phyloP scores from a whole-genome alignment of 352 stramenopile species.

The Elongisporangium anandrum region DNA sequence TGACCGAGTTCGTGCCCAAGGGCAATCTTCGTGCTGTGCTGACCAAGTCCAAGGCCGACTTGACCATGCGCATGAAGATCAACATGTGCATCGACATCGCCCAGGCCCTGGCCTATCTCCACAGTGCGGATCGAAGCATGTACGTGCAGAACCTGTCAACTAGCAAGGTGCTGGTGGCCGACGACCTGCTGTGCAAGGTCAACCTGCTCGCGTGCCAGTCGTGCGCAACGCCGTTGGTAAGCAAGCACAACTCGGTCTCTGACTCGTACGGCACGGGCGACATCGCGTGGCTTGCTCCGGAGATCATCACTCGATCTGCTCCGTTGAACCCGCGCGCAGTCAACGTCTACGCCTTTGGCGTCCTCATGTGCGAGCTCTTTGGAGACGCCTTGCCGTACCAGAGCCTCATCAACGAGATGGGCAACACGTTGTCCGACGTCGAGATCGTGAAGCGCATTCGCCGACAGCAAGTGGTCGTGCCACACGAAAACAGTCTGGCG shows the following conservation, averaged over 20 bases:
- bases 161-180: slow-evolving; percentile 55
- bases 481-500: slow-evolving; percentile 40
- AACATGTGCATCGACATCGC: slow-evolving; percentile 71
- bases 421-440: slow-evolving; percentile 53
- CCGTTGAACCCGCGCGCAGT: slow-evolving; percentile 40
- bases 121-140: slow-evolving; percentile 41
- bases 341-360: slow-evolving; percentile 66
- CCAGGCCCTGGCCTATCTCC: slow-evolving; percentile 53
- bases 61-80: slow-evolving; percentile 50
- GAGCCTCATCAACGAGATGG: slow-evolving; percentile 30
- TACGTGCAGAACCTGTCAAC: slow-evolving; percentile 45
- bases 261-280: slow-evolving; percentile 44
- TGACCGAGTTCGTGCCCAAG: slow-evolving; percentile 76
- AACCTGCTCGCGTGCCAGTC: slow-evolving; percentile 57
- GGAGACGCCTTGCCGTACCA: slow-evolving; percentile 47
- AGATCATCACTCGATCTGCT: slow-evolving; percentile 41
- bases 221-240: slow-evolving; percentile 10
- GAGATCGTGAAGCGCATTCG: slow-evolving; percentile 35
- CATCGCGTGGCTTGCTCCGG: slow-evolving; percentile 44
- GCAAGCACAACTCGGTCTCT: not conserved
- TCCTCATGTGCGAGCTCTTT: slow-evolving; percentile 58
- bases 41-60: slow-evolving; percentile 40
- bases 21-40: slow-evolving; percentile 60
- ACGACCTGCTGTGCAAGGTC: slow-evolving; percentile 42
- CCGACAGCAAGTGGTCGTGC: slow-evolving; percentile 24